Base-by-base conservation (phyloP, 108 stramenopile species). In the Bacterosira constricta region DNA sequence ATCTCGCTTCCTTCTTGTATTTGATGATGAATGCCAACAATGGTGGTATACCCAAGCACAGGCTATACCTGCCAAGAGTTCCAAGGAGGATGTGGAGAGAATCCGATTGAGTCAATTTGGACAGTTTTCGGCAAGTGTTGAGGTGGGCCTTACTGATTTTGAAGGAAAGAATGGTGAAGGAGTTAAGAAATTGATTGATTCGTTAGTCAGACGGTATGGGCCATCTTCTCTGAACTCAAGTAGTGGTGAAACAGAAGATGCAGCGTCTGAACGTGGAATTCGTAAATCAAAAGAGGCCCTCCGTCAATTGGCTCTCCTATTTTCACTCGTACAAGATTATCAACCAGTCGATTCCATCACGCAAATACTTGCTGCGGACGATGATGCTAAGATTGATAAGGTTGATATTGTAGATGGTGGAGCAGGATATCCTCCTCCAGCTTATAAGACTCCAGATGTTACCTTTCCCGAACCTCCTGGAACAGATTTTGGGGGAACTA, bases 291-390 rank as follows among this genome's bases (percentile, higher is more conserved):
- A 88, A 52, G 93, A 90, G 63, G 93, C 93, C 5, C 73, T 85
- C 20, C 76, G 93, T 52, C 93, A 94, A 66, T 90, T 94, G 55
- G 89, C 88, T 2, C 63, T 94, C 15, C 78, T 94, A 39, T 94
- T 94, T 73, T 85, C 84, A 10, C 64, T 91, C 37, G 71, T 94
- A 67, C 76, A 90, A 54, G 73, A 64, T 2, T 80, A 81, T 35
- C 93, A 94, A 67, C 93, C 93, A 8, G 80, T 82, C 10, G 87
- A 91, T 23, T 73, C 66, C 30, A 88, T 94, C 18, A 87, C 86
- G 9, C 74, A 73, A 63, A 49, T 90, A 15, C 60, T 94, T 34
- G 88, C 90, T 20, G 86, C 81, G 0, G 81, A 90, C 39, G 93
- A 91, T 64, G 88, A 94, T 66, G 93, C 88, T 15, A 83, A 77